These are phyloP conservation scores for Magnaporthiopsis incrustans DNA, from an alignment of 2,329 filamentous ascomycete genomes.

Conservation along the genomic window DNA sequence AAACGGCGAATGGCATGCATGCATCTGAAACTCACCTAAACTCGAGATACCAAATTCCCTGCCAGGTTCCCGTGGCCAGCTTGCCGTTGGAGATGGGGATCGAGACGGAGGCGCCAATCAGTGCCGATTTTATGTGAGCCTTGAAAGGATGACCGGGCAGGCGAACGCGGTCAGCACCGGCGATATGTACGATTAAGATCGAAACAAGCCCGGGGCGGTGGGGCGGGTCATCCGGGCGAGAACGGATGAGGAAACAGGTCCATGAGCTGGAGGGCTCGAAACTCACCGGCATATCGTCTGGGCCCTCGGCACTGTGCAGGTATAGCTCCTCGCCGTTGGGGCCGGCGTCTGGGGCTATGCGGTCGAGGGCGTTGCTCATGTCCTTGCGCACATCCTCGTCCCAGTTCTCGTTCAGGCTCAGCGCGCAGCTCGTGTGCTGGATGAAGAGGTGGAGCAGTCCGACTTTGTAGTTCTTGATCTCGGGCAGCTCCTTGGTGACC, in stretches of 20 bases:
- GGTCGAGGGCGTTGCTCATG: slow-evolving; percentile 89
- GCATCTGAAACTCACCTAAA: slow-evolving; percentile 45
- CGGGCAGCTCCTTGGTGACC: slow-evolving; percentile 63
- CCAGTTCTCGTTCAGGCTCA: slow-evolving; percentile 90
- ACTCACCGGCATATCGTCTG: slow-evolving; percentile 86
- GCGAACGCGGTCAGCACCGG: neutral
- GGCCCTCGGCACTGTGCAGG: slow-evolving; percentile 74
- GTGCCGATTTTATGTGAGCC: slow-evolving; percentile 87
- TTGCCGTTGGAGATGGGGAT: slow-evolving; percentile 86
- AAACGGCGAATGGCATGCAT: neutral
- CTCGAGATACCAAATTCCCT: slow-evolving; percentile 91
- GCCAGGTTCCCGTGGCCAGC: slow-evolving; percentile 66
- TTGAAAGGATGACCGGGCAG: slow-evolving; percentile 23
- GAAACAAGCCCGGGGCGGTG: neutral
- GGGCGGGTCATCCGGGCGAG: slow-evolving; percentile 19
- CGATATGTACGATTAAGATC: neutral
- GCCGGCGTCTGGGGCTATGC: slow-evolving; percentile 74
- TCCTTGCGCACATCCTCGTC: slow-evolving; percentile 79
- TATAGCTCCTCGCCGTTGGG: slow-evolving; percentile 68
- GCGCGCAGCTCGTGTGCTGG: slow-evolving; percentile 88
- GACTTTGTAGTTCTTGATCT: slow-evolving; percentile 75
- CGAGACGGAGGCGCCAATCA: slow-evolving; percentile 82
- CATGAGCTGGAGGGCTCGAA: neutral
- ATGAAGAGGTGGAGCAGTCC: slow-evolving; percentile 85
- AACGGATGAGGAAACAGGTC: neutral